Conservation (phyloP, 306 rosid species). For the Trichosanthes cucumerina region DNA sequence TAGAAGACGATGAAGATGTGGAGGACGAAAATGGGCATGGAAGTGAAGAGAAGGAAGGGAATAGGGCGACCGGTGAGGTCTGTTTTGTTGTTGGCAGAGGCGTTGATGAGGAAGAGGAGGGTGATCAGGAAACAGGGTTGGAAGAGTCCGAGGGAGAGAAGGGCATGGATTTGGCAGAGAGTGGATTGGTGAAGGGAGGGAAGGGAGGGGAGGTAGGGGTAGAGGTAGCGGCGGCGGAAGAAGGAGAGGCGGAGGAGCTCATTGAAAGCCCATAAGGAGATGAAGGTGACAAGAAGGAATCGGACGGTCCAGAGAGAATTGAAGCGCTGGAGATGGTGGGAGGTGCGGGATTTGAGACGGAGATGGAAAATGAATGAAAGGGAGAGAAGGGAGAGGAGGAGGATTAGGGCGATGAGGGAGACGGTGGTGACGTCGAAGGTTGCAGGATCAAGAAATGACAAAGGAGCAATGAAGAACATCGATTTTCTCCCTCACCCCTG, state of each 20-base stretch:
- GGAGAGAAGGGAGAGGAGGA: slow-evolving; percentile 49
- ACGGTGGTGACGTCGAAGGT: slow-evolving; percentile 39
- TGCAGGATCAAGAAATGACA: slow-evolving; percentile 25
- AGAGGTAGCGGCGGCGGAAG: slow-evolving; percentile 25
- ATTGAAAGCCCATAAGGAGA: slow-evolving; percentile 49
- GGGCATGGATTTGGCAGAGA: slow-evolving; percentile 45
- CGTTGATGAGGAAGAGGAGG: slow-evolving; percentile 55
- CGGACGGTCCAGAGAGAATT: slow-evolving; percentile 81
- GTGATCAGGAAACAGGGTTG: slow-evolving; percentile 67
- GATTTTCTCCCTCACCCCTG: slow-evolving; percentile 8
- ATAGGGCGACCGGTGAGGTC: too few species aligned
- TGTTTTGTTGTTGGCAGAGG: slow-evolving; percentile 32
- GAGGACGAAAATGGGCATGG: slow-evolving; percentile 21
- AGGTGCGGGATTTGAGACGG: slow-evolving; percentile 47
- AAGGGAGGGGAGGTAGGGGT: slow-evolving; percentile 10
- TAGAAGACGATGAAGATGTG: slow-evolving; percentile 27
- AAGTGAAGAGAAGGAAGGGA: neutral
- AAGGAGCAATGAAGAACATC: slow-evolving; percentile 40
- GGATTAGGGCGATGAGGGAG: slow-evolving; percentile 26
- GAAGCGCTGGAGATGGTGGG: slow-evolving; percentile 44
- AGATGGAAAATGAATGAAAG: slow-evolving; percentile 63
- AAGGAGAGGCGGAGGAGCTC: slow-evolving; percentile 50
- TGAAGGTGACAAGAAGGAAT: slow-evolving; percentile 45
- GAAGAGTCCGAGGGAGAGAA: slow-evolving; percentile 49
- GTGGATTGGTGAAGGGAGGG: slow-evolving; percentile 8